These are phyloP conservation scores for Suillus placidus DNA, from an alignment of 768 basidiomycete genomes.

Conservation along the genomic window DNA sequence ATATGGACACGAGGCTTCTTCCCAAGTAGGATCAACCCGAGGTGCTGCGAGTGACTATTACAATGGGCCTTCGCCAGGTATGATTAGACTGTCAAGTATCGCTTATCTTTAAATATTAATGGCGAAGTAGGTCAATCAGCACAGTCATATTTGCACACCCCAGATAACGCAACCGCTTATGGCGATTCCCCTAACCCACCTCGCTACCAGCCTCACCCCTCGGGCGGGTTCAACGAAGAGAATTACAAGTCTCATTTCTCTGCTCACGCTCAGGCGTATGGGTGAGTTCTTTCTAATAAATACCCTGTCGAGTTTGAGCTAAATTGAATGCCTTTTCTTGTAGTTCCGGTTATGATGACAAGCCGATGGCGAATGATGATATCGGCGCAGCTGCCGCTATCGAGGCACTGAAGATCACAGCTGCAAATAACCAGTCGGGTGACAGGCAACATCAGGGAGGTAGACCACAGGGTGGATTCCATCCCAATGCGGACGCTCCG, in stretches of 20 bases:
- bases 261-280: conserved; percentile 36
- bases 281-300: conserved; percentile 19
- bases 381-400: conserved; percentile 35
- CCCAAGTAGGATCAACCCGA: background rate
- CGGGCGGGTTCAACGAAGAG: conserved; percentile 13
- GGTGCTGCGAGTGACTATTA: conserved; percentile 13
- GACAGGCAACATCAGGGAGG: conserved; percentile 2
- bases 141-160: conserved; percentile 24
- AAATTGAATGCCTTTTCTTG: background rate
- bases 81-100: background rate
- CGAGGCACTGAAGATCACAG: conserved; percentile 34
- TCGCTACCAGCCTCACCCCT: conserved; percentile 4
- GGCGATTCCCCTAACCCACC: conserved; percentile 19
- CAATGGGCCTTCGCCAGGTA: conserved; percentile 4
- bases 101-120: background rate
- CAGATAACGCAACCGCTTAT: conserved; percentile 21
- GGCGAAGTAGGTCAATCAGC: conserved; percentile 15
- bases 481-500: background rate
- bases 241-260: conserved; percentile 24
- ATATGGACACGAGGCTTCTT: background rate
- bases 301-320: background rate
- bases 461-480: conserved; percentile 8
- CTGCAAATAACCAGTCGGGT: conserved; percentile 11
- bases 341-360: conserved; percentile 4
- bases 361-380: conserved; percentile 29